phyloP scores from a whole-genome alignment of 2,329 filamentous ascomycete genomes.

The Colletotrichum endophyticum region DNA sequence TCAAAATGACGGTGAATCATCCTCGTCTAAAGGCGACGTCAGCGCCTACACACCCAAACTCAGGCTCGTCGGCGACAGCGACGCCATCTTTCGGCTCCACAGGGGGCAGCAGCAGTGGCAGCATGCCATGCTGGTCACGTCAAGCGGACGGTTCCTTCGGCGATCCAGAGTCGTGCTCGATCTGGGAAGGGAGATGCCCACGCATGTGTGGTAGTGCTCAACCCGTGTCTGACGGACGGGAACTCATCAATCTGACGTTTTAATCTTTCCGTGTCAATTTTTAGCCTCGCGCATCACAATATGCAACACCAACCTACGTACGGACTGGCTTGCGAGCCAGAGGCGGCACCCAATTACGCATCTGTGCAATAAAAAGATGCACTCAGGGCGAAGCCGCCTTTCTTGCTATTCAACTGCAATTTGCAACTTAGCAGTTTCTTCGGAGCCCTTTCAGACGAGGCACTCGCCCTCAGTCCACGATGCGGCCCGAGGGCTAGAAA shows the following conservation, averaged over 20 bases:
- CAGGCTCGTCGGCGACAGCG: not conserved
- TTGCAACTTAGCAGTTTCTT: not conserved
- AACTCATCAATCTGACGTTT: not conserved
- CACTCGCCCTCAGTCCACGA: not conserved
- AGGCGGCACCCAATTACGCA: not conserved
- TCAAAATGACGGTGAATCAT: slow-evolving; percentile 5
- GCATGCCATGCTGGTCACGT: not conserved
- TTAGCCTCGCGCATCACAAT: not conserved
- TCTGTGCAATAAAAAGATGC: not conserved
- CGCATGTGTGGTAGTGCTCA: not conserved
- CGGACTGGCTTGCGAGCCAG: slow-evolving; percentile 1
- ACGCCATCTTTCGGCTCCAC: not conserved
- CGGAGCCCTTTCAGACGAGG: not conserved
- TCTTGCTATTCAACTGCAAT: not conserved
- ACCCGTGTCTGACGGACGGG: not conserved
- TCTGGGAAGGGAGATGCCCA: not conserved
- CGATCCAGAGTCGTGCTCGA: not conserved
- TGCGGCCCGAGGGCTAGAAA: not conserved
- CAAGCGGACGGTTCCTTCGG: not conserved
- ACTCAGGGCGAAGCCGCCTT: not conserved
- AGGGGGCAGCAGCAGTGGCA: not conserved
- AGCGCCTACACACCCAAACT: not conserved
- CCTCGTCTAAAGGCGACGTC: not conserved
- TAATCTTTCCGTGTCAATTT: not conserved
- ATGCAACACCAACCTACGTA: not conserved